Conservation (phyloP, 164 flowering plant species). For the Umbilicus rupestris region DNA sequence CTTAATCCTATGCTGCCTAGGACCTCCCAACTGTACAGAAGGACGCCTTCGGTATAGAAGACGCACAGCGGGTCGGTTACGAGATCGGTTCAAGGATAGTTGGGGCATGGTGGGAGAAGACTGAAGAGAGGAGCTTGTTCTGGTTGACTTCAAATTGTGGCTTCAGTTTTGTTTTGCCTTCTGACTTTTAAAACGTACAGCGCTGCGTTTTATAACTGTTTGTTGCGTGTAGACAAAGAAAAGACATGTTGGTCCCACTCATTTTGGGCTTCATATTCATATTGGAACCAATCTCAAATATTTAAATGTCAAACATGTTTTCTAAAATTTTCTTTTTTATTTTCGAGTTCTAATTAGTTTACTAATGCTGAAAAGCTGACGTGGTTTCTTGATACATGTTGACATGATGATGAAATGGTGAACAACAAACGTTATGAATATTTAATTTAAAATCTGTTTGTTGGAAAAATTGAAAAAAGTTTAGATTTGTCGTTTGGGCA, state of each 20-base stretch:
- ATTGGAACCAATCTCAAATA: no score
- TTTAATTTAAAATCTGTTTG: no score
- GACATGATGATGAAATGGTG: no score
- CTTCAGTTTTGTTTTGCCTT: not conserved
- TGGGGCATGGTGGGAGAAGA: not conserved
- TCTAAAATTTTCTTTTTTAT: no score
- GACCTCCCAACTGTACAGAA: conserved; percentile 35
- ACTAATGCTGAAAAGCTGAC: no score
- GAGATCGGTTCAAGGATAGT: not conserved
- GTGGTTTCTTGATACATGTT: no score
- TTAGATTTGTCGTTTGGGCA: no score
- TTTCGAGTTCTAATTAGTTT: no score
- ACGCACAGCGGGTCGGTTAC: conserved; percentile 9
- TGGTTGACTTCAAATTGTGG: not conserved
- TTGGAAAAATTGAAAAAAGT: no score
- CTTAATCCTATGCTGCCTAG: conserved; percentile 14
- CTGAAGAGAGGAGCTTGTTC: not conserved
- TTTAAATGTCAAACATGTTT: no score
- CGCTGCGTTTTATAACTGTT: not conserved
- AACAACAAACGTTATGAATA: no score
- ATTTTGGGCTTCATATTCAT: no score
- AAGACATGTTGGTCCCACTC: not conserved
- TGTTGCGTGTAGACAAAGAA: conserved; percentile 1
- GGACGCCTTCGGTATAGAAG: conserved; percentile 19
- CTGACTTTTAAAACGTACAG: not conserved